Evolutionary conservation across 2,329 filamentous ascomycete genomes (phyloP).

Genomic region (Pyrenochaeta sp.): DNA sequence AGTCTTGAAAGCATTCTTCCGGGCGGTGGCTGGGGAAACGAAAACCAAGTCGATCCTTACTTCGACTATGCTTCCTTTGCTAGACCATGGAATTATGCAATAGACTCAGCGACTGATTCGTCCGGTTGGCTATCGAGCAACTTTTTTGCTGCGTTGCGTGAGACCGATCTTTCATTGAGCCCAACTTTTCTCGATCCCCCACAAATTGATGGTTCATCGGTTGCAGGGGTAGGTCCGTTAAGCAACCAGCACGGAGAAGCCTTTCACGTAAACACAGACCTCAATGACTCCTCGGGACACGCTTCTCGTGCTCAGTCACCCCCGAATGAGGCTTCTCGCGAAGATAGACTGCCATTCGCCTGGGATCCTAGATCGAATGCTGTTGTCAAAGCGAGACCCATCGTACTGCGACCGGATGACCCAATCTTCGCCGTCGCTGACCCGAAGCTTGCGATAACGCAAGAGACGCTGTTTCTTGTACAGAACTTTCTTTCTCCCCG

Average conservation of each 20-base stretch:
- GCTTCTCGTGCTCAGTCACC: slow-evolving; percentile 6
- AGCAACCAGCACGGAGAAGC: not conserved
- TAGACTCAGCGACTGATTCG: not conserved
- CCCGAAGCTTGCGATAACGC: not conserved
- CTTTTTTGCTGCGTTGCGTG: slow-evolving; percentile 10
- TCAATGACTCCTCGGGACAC: not conserved
- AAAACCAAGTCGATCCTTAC: slow-evolving; percentile 4
- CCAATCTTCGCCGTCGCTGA: slow-evolving; percentile 7
- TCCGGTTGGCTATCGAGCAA: slow-evolving; percentile 9
- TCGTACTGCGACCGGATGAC: slow-evolving; percentile 4
- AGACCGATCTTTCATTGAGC: slow-evolving; percentile 11
- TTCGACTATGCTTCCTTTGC: slow-evolving; percentile 12
- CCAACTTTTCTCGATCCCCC: not conserved
- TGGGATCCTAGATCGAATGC: slow-evolving; percentile 10
- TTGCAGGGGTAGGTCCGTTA: not conserved
- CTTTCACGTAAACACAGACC: not conserved
- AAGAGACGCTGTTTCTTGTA: not conserved
- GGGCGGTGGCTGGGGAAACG: not conserved
- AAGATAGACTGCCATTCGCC: slow-evolving; percentile 9
- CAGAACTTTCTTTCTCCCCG: not conserved
- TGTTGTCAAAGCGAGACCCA: slow-evolving; percentile 8
- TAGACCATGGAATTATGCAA: slow-evolving; percentile 10
- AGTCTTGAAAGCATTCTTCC: not conserved
- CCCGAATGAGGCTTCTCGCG: slow-evolving; percentile 9
- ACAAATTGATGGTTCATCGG: not conserved